phyloP scores from a whole-genome alignment of 108 stramenopile species.

The Pseudonitzschia delicatissima region DNA sequence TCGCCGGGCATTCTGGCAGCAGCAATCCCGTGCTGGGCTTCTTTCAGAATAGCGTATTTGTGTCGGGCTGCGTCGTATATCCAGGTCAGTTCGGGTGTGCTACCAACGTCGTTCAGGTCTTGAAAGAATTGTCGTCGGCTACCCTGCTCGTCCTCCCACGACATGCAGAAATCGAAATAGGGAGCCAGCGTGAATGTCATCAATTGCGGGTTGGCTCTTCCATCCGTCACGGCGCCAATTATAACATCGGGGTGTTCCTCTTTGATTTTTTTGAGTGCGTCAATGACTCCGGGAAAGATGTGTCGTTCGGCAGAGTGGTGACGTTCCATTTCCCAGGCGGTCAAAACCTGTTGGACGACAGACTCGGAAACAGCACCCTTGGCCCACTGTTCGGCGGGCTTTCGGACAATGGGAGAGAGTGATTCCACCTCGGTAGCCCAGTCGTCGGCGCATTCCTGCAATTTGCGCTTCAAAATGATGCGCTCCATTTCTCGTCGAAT shows the following conservation, averaged over 20 bases:
- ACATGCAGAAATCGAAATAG: conserved; percentile 88
- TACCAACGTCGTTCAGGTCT: conserved; percentile 56
- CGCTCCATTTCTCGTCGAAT: conserved; percentile 82
- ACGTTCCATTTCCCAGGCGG: conserved; percentile 86
- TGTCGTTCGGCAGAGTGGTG: conserved; percentile 88
- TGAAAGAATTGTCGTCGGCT: conserved; percentile 74
- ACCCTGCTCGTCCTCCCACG: conserved; percentile 86
- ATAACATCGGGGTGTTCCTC: conserved; percentile 74
- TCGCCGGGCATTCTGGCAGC: conserved; percentile 8
- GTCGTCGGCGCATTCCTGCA: conserved; percentile 73
- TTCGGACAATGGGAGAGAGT: conserved; percentile 53
- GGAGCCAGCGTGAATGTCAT: conserved; percentile 88
- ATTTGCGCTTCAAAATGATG: conserved; percentile 63
- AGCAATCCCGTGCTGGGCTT: conserved; percentile 45
- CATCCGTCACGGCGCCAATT: conserved; percentile 89
- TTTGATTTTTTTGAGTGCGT: conserved; percentile 67
- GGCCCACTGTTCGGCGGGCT: conserved; percentile 76
- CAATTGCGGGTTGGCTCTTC: conserved; percentile 77
- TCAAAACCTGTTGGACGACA: conserved; percentile 75
- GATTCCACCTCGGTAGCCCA: conserved; percentile 78
- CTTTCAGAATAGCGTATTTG: conserved; percentile 61
- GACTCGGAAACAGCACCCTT: conserved; percentile 61
- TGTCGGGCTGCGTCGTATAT: conserved; percentile 84
- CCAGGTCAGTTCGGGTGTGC: conserved; percentile 81
- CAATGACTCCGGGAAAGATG: conserved; percentile 68